A percentile compares a stretch with the other conserved stretches of the same genome.
Evolutionary conservation across 495 filamentous ascomycete species (phyloP).

Genomic region (Pyronema omphalodes): DNA sequence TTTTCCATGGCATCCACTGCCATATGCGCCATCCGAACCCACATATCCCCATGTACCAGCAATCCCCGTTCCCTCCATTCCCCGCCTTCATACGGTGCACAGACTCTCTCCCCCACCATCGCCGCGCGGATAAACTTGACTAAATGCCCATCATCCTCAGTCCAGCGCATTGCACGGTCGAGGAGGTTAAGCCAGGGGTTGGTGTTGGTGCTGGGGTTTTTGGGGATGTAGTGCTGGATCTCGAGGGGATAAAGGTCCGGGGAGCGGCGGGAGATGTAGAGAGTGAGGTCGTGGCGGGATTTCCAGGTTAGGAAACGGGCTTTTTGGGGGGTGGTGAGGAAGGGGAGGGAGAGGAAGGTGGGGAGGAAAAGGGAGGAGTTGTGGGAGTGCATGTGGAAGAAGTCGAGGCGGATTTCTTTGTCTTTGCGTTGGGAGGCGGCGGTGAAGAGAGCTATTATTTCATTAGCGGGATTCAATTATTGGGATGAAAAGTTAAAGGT

Average conservation of each 20-base stretch:
- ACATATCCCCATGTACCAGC: constrained; percentile 47
- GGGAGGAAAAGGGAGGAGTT: constrained; percentile 47
- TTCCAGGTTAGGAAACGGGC: constrained; percentile 47
- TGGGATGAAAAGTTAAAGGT: constrained; percentile 3
- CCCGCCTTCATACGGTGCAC: constrained; percentile 26
- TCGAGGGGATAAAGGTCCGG: constrained; percentile 37
- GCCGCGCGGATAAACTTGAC: constrained; percentile 56
- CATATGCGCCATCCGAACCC: constrained; percentile 48
- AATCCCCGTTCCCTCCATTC: constrained; percentile 26
- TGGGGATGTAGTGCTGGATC: constrained; percentile 33
- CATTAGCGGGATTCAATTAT: background rate
- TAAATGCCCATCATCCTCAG: constrained; percentile 61
- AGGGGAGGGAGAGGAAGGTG: constrained; percentile 29
- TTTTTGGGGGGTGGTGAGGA: constrained; percentile 31
- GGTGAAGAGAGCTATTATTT: constrained; percentile 38
- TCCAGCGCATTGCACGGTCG: constrained; percentile 29
- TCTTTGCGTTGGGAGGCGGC: constrained; percentile 40
- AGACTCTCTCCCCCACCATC: constrained; percentile 35
- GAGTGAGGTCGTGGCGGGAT: constrained; percentile 39
- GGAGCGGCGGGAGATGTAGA: constrained; percentile 40
- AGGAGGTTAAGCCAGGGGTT: constrained; percentile 39
- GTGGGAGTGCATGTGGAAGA: constrained; percentile 57
- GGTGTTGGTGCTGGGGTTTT: constrained; percentile 14
- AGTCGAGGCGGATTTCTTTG: constrained; percentile 56
- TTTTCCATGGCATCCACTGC: constrained; percentile 33